Base-by-base conservation (phyloP, 768 basidiomycete genomes). In the Clavaria fumosa region DNA sequence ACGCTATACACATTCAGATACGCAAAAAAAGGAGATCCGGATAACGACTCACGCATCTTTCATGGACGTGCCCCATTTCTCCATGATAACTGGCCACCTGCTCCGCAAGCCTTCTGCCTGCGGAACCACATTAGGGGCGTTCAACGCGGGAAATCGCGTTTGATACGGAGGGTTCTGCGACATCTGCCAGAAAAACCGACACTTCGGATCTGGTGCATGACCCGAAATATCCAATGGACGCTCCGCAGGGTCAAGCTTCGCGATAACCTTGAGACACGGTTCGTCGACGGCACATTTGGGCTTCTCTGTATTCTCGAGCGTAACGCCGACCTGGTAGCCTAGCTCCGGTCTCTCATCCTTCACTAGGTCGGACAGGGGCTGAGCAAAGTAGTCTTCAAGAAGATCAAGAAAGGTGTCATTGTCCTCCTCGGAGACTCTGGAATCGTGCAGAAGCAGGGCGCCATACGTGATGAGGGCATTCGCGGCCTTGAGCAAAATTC, bases 271-370 rank as follows among this genome's bases (percentile, higher is more conserved):
- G 28, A 85, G 66, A 52, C 91, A 97, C 7, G 82, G 75, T 34
- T 82, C 78, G 50, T 89, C 71, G 7, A 73, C 76, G 3, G 84
- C 81, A 53, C 84, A 88, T 53, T 75, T 83, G 24, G 81, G 80
- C 49, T 85, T 88, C 60, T 95, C 91, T 2, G 89, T 96, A 55
- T 91, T 89, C 59, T 91, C 88, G n/a, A 93, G 72, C 4, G 90
- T 95, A 4, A 89, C 88, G 2, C 91, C 90, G 28, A 88, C 77
- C 58, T 96, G 91, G 56, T 88, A 96, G 39, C 81, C 75, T 7
- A 85, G 61, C 46, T 95, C 85, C 0, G 86, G 85, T 12, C 76
- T 72, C 52, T 85, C 78, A 44, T 96, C 91, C 45, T 70, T 64
- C 61, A 68, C 63, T 39, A 96, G 61, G 1, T 62, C 64, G 2